Conservation (phyloP, 2,329 filamentous ascomycete genomes). For the Pseudodiploospora longispora region DNA sequence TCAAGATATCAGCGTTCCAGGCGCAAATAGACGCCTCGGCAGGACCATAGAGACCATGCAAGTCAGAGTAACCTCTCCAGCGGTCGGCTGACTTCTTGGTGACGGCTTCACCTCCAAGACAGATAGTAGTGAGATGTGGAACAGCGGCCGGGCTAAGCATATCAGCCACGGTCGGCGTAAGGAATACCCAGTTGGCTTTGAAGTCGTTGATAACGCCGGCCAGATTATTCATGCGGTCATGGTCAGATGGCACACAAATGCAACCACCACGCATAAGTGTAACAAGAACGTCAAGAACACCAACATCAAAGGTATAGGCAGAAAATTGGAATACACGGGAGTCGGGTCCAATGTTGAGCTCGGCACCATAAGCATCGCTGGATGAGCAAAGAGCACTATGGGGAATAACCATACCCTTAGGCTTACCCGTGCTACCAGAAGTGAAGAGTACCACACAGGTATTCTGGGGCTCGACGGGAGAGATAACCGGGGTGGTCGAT, state of each 20-base stretch:
- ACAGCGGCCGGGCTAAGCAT: neutral
- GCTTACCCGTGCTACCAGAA: conserved; percentile 13
- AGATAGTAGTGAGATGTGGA: neutral
- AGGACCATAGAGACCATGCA: neutral
- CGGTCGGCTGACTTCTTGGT: neutral
- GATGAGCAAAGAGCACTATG: neutral
- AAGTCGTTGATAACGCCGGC: conserved; percentile 1
- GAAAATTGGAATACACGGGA: conserved; percentile 3
- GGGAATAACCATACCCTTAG: conserved; percentile 11
- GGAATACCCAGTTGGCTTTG: conserved; percentile 1
- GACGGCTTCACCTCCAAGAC: neutral
- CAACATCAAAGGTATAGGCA: conserved; percentile 2
- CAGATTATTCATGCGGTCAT: conserved; percentile 8
- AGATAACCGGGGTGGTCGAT: neutral
- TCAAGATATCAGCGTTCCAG: neutral
- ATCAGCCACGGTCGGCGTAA: conserved; percentile 11
- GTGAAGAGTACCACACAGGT: conserved; percentile 12
- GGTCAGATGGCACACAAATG: conserved; percentile 12
- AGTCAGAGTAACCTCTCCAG: neutral
- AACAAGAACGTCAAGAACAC: neutral
- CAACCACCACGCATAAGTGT: conserved; percentile 7
- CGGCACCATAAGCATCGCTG: neutral
- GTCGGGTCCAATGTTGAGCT: neutral
- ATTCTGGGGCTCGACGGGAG: neutral
- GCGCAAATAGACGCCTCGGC: neutral